Percentiles rank a stretch among this genome's conserved stretches.
phyloP scores from a whole-genome alignment of 139 green algal genomes.

The Picochlorum sp. region DNA sequence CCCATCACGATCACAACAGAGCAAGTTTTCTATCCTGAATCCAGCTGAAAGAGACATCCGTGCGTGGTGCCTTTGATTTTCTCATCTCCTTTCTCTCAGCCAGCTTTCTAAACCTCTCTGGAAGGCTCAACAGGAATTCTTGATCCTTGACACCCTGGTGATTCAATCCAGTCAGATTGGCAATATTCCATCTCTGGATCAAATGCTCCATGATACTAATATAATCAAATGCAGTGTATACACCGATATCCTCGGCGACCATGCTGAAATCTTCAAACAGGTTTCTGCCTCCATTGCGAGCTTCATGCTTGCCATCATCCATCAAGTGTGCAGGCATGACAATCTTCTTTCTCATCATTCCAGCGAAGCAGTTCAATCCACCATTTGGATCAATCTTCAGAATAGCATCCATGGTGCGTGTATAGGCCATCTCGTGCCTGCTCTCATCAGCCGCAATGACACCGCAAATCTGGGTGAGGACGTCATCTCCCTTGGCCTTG shows the following conservation, averaged over 20 bases:
- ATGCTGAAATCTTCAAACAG: slow-evolving; percentile 86
- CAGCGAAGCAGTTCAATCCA: slow-evolving; percentile 82
- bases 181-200: slow-evolving; percentile 66
- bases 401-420: slow-evolving; percentile 79
- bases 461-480: slow-evolving; percentile 76
- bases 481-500: slow-evolving; percentile 73
- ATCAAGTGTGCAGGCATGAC: slow-evolving; percentile 97
- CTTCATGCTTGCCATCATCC: slow-evolving; percentile 73
- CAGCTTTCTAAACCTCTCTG: slow-evolving; percentile 10
- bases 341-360: slow-evolving; percentile 99
- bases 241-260: slow-evolving; percentile 74
- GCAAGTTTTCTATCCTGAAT: slow-evolving; percentile 23
- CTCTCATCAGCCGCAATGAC: slow-evolving; percentile 90
- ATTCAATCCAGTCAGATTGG: slow-evolving; percentile 37
- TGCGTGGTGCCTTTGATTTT: slow-evolving; percentile 9
- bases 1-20: neutral
- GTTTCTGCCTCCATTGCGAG: slow-evolving; percentile 49
- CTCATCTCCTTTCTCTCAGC: slow-evolving; percentile 10
- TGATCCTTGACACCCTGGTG: slow-evolving; percentile 57
- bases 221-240: slow-evolving; percentile 76
- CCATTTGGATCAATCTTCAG: slow-evolving; percentile 79
- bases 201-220: slow-evolving; percentile 90
- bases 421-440: slow-evolving; percentile 95
- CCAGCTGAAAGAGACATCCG: slow-evolving; percentile 19
- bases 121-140: slow-evolving; percentile 27